These are phyloP conservation scores for Triticum monococcum DNA, from an alignment of 176 grass and related monocot species.

Conservation along the genomic window DNA sequence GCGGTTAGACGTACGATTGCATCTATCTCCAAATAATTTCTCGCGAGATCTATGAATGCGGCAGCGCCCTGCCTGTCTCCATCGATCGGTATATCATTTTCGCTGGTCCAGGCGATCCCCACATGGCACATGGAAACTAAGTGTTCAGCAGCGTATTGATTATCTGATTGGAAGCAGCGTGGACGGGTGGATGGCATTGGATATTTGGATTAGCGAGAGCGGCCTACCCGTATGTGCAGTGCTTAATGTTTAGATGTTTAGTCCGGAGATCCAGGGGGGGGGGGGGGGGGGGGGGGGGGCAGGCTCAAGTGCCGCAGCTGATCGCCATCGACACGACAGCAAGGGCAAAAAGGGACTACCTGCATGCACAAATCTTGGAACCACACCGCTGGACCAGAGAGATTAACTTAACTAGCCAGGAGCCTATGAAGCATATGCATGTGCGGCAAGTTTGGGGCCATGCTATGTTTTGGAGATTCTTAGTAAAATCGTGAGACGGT, in stretches of 20 bases:
- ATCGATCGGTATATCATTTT: background rate
- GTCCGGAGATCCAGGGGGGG: background rate
- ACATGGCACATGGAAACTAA: conserved; percentile 28
- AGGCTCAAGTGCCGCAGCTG: conserved; percentile 14
- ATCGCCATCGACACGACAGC: background rate
- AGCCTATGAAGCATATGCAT: background rate
- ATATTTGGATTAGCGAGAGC: background rate
- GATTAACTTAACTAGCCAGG: background rate
- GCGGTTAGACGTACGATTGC: background rate
- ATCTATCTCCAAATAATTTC: background rate
- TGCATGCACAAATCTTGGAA: conserved; percentile 14
- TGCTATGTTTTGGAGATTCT: background rate
- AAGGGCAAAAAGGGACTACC: background rate
- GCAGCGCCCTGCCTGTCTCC: background rate
- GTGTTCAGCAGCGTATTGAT: background rate
- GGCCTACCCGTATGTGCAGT: background rate
- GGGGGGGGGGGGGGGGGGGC: no score
- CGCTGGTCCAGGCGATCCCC: conserved; percentile 19
- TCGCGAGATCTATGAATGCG: conserved; percentile 20
- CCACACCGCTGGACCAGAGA: background rate
- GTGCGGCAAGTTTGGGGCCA: conserved; percentile 13
- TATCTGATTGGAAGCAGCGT: conserved; percentile 12
- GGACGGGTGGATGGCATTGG: background rate
- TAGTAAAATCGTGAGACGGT: background rate
- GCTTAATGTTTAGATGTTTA: conserved; percentile 1